Evolutionary conservation across 1,284 basidiomycete genomes (phyloP).

Genomic region (Termitomyces sp.): DNA sequence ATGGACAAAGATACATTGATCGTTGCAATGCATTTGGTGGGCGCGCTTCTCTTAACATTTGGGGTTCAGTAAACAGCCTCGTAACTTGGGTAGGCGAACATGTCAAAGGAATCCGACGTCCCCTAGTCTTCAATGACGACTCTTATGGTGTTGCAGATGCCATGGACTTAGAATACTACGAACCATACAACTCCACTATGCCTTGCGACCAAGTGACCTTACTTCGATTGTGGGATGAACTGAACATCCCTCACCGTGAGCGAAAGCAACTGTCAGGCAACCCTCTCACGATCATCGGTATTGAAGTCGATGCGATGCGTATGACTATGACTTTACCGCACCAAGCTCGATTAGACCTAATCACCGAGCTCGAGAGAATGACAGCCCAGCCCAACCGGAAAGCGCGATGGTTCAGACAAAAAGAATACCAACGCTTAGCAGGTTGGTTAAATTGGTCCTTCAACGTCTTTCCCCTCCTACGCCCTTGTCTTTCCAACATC

Average conservation of each 20-base stretch:
- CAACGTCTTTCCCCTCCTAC: constrained; percentile 22
- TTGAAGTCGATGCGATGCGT: constrained; percentile 10
- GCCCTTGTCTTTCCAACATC: constrained; percentile 25
- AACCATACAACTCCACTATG: constrained; percentile 23
- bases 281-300: constrained; percentile 21
- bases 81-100: constrained; percentile 32
- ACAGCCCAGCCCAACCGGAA: constrained; percentile 12
- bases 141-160: constrained; percentile 25
- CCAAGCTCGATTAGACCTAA: not conserved
- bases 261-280: constrained; percentile 34
- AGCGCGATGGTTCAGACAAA: too few species aligned
- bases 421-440: too few species aligned
- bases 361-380: not conserved
- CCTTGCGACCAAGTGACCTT: constrained; percentile 30
- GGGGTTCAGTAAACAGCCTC: constrained; percentile 27
- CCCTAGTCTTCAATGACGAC: constrained; percentile 33
- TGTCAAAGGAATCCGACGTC: constrained; percentile 17
- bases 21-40: constrained; percentile 30
- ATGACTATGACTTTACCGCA: constrained; percentile 3
- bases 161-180: constrained; percentile 22
- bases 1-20: constrained; percentile 25
- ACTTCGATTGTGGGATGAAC: constrained; percentile 36
- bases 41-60: constrained; percentile 24
- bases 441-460: constrained; percentile 33
- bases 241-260: constrained; percentile 35